Base-by-base conservation (phyloP, 176 grass and related monocot species). In the Microstegium vimineum region DNA sequence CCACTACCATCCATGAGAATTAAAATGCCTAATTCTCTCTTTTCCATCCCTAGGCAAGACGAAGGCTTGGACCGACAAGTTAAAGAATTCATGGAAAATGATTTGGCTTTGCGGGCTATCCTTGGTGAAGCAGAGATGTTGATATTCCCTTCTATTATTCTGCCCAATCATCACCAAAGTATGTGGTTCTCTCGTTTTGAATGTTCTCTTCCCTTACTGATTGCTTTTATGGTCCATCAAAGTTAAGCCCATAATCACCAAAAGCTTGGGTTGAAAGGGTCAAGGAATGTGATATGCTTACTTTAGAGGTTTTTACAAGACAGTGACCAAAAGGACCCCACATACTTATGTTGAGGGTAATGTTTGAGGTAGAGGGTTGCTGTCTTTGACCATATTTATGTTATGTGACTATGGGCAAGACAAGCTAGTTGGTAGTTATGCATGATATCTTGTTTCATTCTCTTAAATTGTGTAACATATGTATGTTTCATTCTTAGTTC, bases 141-240 rank as follows among this genome's bases (percentile, higher is more conserved):
- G 30, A 73, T 91, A 51, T 85, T 91, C 26, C 65, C 82, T 33
- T 91, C 82, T 46, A 61, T 35, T 82, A 18, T 91, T 30, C 66
- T 91, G 37, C 77, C 86, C 23, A 17, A 38, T 52, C 54, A 47
- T 32, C 72, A 88, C 26, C 41, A 85, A 1, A 85, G 90, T 91
- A 78, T 69, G 85, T 34, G 8, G 3, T 5, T 1, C 37, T 35
- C 16, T 36, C 22, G 46, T 60, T 17, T 45, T 76, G 0, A n/a
- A 60, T 49, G 22, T 37, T 10, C 0, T 64, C 2, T 47, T 33
- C 31, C 40, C 15, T 2, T 31, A 20, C 25, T 32, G 27, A 62
- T 5, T 40, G 0, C 5, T 61, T 33, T 11, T 10, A 4, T 76
- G 13, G 17, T 4, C 10, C 6, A 18, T 42, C 16, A 2, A 11